Conservation (phyloP, 257 asterid species). For the Jacaranda copaia region DNA sequence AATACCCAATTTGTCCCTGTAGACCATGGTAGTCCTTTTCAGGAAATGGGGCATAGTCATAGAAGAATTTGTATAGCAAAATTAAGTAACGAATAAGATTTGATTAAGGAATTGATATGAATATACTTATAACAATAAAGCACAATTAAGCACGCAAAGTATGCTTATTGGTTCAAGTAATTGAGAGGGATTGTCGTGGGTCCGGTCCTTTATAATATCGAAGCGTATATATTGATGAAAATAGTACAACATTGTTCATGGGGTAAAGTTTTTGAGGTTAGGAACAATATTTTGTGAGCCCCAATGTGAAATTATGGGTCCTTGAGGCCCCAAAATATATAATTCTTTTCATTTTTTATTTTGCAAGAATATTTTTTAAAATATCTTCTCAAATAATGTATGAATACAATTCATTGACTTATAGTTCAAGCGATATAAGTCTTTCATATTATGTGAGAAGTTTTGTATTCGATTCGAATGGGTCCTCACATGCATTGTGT, state of each 20-base stretch:
- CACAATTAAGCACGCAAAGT: slow-evolving; percentile 36
- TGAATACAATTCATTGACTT: too few species aligned
- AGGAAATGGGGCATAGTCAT: too few species aligned
- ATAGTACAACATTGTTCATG: slow-evolving; percentile 12
- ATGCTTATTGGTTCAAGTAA: slow-evolving; percentile 31
- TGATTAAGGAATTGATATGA: not conserved
- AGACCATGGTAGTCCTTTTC: not conserved
- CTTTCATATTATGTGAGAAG: too few species aligned
- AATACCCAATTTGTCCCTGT: slow-evolving; percentile 19
- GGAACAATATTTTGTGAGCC: not conserved
- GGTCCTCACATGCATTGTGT: too few species aligned
- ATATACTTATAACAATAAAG: not conserved
- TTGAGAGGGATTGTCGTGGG: slow-evolving; percentile 18
- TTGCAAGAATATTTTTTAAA: not conserved
- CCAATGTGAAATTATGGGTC: not conserved
- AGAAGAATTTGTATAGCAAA: not conserved
- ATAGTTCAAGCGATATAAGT: too few species aligned
- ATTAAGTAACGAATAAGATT: not conserved
- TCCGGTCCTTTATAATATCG: not conserved
- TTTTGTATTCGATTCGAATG: too few species aligned
- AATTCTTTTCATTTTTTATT: not conserved
- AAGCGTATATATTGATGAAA: not conserved
- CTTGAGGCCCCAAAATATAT: not conserved
- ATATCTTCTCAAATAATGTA: too few species aligned
- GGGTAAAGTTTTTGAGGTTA: not conserved